Evolutionary conservation across 768 basidiomycete genomes (phyloP), one percentile per base, ranked within the genome.

Genomic region (Tremella yokohamensis): DNA sequence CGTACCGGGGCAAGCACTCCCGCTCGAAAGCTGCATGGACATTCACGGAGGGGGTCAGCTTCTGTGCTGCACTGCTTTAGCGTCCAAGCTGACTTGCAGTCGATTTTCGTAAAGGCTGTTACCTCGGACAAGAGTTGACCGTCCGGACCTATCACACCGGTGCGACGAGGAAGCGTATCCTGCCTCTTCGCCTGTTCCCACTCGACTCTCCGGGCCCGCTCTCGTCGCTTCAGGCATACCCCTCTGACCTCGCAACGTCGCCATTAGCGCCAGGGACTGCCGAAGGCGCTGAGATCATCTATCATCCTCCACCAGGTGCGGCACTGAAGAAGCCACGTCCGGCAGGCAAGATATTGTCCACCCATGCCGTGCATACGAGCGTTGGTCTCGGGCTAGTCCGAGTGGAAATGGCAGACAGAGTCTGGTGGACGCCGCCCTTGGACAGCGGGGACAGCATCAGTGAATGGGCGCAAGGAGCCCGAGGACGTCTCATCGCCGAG

Each of bases 131-230:
- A 80, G 96, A 98, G 69, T 81, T 98, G 40, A 97, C 93, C 0
- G 93, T 96, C 6, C 84, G 96, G 52, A 97, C 94, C 38, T 94
- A 94, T 76, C 91, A 97, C 74, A 97, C 88, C 6, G 96, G 96
- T 11, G 81, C 87, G 24, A 80, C 96, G 42, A 82, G 96, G 61
- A 98, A 97, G 76, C 84, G 96, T 12, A 88, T 93, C 29, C 78
- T 91, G 11, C 92, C 92, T 1, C 83, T 97, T n/a, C 64, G 79
- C 1, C 78, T 92, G 29, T 80, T 66, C 24, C 68, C 71, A 18
- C 29, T 60, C 22, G 24, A 51, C 2, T 25, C 45, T 8, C 34
- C 29, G 0, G 20, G 8, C 1, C 7, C 38, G 13, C 34, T 49
- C 15, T 54, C 50, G 57, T 60, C 26, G 51, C 51, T 53, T 48